Base-by-base conservation (phyloP, 805 yeast species). In the Millerozyma miso region DNA sequence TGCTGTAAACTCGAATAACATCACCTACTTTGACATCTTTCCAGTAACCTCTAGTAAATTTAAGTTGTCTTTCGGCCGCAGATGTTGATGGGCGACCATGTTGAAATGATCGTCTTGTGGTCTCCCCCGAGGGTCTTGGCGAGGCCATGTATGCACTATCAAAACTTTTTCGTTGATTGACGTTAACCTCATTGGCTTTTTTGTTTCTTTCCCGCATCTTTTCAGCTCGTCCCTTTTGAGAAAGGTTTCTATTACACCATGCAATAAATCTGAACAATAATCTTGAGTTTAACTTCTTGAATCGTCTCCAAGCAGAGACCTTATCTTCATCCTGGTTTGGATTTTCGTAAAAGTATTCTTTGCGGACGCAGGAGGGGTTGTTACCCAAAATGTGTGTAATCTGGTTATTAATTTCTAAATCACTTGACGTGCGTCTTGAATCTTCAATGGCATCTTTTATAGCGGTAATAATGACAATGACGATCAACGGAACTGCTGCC, bases 391-490 rank as follows among this genome's bases (percentile, higher is more conserved):
- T 78, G 58, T 84, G 88, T 0, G 89, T 83, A 29, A 71, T 66
- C 39, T 85, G 85, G 59, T 86, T 86, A 59, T 86, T 86, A 31
- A 86, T 79, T 60, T 85, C 88, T 58, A 83, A 63, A 63, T 86
- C 95, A 33, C 81, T 65, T 2, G 74, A 69, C 0, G 88, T 81
- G 64, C 95, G 74, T 60, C 88, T 71, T 7, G 87, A 84, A 60
- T 86, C 95, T 62, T 86, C 95, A 35, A 86, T 65, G 1, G 88
- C 93, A 63, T 86, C 95, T 53, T 84, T 84, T 45, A 83, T 69
- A 0, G 88, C 90, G 1, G 95, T 86, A 36, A 86, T 74, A 7
- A 70, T 59, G 19, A 86, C 87, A 63, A 86, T 85, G 35, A 83
- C 91, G 60, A 85, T 81, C 58, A 86, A 73, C 1, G 95, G 95